phyloP scores from a whole-genome alignment of 2,329 filamentous ascomycete species.

The Fusarium dlaminii region DNA sequence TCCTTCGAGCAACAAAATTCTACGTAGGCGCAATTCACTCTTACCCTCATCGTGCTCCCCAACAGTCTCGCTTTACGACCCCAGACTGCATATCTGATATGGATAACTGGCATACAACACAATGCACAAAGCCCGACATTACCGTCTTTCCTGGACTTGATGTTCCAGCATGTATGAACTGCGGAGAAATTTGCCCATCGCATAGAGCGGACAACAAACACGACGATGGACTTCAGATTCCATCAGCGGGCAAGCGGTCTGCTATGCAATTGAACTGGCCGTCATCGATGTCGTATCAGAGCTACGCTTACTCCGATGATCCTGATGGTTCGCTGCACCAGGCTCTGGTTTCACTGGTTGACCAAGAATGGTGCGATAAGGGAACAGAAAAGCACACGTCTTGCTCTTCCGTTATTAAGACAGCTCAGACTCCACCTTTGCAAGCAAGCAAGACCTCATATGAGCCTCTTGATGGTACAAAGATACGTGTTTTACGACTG shows the following conservation, averaged over 20 bases:
- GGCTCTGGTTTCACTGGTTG: background rate
- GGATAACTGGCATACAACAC: background rate
- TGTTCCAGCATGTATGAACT: background rate
- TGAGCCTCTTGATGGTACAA: rapidly evolving
- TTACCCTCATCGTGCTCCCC: rapidly evolving
- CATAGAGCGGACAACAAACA: background rate
- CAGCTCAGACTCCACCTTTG: rapidly evolving
- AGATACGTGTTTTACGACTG: background rate
- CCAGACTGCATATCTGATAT: rapidly evolving
- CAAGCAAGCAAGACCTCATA: background rate
- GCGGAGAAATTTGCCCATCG: background rate
- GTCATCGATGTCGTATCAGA: background rate
- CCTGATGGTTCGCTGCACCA: background rate
- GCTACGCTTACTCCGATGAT: background rate
- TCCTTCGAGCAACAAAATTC: rapidly evolving
- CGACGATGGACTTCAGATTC: background rate
- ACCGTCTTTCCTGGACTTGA: background rate
- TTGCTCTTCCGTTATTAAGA: background rate
- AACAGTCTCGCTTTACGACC: background rate
- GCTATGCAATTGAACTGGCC: background rate
- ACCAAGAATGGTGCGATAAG: background rate
- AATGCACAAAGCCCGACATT: background rate
- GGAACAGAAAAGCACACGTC: rapidly evolving
- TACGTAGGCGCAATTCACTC: rapidly evolving
- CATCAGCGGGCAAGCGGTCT: background rate